phyloP scores from a whole-genome alignment of 2,329 filamentous ascomycete species.

The Fusarium annulatum region DNA sequence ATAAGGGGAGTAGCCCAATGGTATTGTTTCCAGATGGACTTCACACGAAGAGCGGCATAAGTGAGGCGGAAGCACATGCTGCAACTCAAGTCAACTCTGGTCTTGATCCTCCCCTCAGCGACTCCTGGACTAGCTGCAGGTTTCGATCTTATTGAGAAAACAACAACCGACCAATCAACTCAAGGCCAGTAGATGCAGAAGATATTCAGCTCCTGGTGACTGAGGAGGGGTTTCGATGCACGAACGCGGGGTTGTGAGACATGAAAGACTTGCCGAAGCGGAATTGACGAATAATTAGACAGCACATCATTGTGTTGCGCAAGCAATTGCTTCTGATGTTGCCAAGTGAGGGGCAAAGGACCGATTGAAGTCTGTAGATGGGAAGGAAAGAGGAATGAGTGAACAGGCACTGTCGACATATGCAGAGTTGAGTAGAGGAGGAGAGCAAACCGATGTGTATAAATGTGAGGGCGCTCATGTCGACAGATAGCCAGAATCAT shows the following conservation, averaged over 20 bases:
- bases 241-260: background rate
- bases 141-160: rapidly evolving
- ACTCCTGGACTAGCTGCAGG: background rate
- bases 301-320: background rate
- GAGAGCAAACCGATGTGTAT: background rate
- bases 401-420: too few relatives aligned
- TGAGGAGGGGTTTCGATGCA: background rate
- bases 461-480: background rate
- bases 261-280: background rate
- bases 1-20: background rate
- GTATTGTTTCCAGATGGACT: rapidly evolving
- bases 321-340: background rate
- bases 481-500: rapidly evolving
- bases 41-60: too few relatives aligned
- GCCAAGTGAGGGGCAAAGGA: background rate
- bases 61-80: too few relatives aligned
- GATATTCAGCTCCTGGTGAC: background rate
- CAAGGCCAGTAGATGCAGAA: background rate
- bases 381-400: background rate
- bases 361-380: background rate
- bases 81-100: background rate
- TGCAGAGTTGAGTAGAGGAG: rapidly evolving
- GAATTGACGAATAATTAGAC: rapidly evolving
- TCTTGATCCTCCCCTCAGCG: background rate
- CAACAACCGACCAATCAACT: background rate